Evolutionary conservation across 306 rosid genomes (phyloP).

Genomic region (Hippophae gyantsensis): DNA sequence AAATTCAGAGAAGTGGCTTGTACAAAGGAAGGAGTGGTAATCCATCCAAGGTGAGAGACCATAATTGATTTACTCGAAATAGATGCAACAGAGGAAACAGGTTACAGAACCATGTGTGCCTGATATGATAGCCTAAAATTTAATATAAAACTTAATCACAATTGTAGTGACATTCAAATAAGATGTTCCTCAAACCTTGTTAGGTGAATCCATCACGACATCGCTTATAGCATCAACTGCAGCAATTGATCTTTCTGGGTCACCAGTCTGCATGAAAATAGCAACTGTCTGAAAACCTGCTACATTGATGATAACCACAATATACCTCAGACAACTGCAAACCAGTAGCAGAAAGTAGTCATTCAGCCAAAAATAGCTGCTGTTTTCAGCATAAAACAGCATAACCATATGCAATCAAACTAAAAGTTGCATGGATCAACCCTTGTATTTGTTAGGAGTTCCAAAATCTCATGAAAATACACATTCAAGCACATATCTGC

Average conservation of each 20-base stretch:
- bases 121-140: neutral
- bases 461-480: no score
- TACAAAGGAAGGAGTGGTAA: no score
- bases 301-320: conserved; percentile 85
- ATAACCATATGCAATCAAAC: conserved; percentile 15
- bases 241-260: conserved; percentile 48
- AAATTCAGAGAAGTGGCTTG: no score
- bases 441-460: neutral
- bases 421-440: neutral
- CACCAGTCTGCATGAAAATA: conserved; percentile 99
- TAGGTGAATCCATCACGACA: conserved; percentile 64
- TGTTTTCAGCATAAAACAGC: conserved; percentile 10
- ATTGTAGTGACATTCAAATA: neutral
- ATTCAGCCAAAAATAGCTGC: conserved; percentile 26
- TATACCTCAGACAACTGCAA: conserved; percentile 72
- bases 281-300: conserved; percentile 99
- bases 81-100: no score
- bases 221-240: conserved; percentile 52
- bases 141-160: neutral
- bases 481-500: neutral
- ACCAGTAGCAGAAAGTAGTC: conserved; percentile 28
- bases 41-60: no score
- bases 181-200: conserved; percentile 50
- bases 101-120: no score
- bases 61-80: no score